Evolutionary conservation across 352 stramenopile species (phyloP).

Genomic region (Albugo candida): DNA sequence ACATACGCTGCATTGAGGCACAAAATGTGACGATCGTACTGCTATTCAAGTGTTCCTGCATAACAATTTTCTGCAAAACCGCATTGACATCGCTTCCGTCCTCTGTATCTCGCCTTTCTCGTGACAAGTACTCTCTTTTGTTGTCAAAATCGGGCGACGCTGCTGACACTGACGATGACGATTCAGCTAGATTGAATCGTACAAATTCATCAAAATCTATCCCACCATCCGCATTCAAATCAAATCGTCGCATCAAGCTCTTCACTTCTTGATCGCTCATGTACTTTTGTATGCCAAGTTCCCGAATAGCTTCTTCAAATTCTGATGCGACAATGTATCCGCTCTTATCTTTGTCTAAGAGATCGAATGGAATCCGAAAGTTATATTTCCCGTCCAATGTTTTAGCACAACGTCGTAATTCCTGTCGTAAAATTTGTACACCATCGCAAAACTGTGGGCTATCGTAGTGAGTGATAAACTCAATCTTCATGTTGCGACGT

Average conservation of each 20-base stretch:
- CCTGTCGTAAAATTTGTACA: conserved; percentile 37
- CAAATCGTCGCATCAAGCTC: conserved; percentile 55
- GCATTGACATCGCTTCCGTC: conserved; percentile 11
- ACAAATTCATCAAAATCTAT: conserved; percentile 62
- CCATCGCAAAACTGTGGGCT: conserved; percentile 59
- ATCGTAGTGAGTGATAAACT: conserved; percentile 67
- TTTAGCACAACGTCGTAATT: conserved; percentile 59
- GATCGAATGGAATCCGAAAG: conserved; percentile 37
- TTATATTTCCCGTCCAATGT: conserved; percentile 62
- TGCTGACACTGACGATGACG: conserved; percentile 12
- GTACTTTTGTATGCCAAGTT: conserved; percentile 55
- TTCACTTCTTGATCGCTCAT: conserved; percentile 58
- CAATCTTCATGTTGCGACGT: conserved; percentile 65
- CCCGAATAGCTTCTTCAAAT: conserved; percentile 42
- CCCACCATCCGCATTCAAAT: conserved; percentile 37
- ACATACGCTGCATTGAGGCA: conserved; percentile 56
- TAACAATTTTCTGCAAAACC: conserved; percentile 27
- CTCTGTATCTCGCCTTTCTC: background rate
- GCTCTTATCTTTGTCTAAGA: conserved; percentile 55
- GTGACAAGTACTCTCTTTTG: no score
- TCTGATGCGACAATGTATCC: conserved; percentile 49
- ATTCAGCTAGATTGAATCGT: conserved; percentile 51
- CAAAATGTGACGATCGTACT: conserved; percentile 28
- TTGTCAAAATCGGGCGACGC: no score
- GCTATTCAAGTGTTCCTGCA: conserved; percentile 23